A percentile compares a stretch with the other conserved stretches of the same genome.
These are phyloP conservation scores for Annona squamosa DNA, from an alignment of 164 flowering plant species.

Conservation along the genomic window DNA sequence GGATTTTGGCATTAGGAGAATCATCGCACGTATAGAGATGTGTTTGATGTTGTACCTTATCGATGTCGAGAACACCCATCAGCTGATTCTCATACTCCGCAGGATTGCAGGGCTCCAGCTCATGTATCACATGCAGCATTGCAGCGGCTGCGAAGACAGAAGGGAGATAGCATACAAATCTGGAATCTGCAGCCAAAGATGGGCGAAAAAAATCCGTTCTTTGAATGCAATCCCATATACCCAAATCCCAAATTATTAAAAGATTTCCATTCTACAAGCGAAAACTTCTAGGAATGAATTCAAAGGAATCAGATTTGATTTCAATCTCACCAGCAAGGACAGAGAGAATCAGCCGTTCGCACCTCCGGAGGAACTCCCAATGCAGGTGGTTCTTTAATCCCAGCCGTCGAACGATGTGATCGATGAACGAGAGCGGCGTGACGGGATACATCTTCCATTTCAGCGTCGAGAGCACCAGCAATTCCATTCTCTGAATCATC, in stretches of 20 bases:
- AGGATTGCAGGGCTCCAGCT: conserved; percentile 43
- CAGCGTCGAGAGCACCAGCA: conserved; percentile 68
- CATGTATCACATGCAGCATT: conserved; percentile 60
- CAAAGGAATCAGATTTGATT: background rate
- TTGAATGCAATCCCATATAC: background rate
- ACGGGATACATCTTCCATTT: conserved; percentile 88
- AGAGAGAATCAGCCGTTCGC: conserved; percentile 46
- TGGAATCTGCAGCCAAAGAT: conserved; percentile 26
- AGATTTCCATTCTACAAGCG: background rate
- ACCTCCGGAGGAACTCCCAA: conserved; percentile 49
- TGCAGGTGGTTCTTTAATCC: conserved; percentile 39
- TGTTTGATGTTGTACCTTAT: conserved; percentile 34
- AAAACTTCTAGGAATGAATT: background rate
- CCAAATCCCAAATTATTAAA: background rate
- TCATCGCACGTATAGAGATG: background rate
- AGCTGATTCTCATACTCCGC: conserved; percentile 53
- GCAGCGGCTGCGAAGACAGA: conserved; percentile 67
- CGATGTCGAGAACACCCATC: conserved; percentile 44
- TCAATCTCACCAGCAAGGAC: conserved; percentile 39
- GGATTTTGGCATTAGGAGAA: background rate
- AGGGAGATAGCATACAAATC: conserved; percentile 32
- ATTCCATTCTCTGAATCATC: conserved; percentile 80
- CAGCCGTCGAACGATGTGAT: conserved; percentile 55
- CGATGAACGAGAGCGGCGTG: conserved; percentile 69
- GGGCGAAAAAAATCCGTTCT: background rate